Evolutionary conservation across 805 yeast species (phyloP).

Genomic region (Yamadazyma nakazawae): DNA sequence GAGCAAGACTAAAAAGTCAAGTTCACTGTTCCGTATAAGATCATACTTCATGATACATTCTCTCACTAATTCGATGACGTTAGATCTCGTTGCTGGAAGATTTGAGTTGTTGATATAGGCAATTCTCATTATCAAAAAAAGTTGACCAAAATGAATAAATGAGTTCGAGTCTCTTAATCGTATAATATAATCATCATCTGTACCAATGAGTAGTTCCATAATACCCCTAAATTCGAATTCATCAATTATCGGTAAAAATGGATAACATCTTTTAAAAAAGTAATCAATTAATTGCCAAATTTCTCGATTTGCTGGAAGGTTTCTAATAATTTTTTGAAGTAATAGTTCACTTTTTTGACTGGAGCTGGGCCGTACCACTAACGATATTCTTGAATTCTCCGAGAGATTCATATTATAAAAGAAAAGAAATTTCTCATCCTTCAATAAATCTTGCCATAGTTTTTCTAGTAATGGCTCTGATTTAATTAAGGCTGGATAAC

Average conservation of each 20-base stretch:
- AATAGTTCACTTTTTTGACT: not conserved
- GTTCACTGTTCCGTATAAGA: slow-evolving; percentile 35
- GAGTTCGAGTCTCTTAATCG: slow-evolving; percentile 22
- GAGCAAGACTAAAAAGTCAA: slow-evolving; percentile 51
- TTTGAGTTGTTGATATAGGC: slow-evolving; percentile 10
- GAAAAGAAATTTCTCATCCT: not conserved
- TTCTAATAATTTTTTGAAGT: slow-evolving; percentile 3
- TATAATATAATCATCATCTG: slow-evolving; percentile 21
- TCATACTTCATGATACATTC: slow-evolving; percentile 34
- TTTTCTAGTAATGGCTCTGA: not conserved
- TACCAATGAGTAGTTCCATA: slow-evolving; percentile 43
- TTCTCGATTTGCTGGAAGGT: slow-evolving; percentile 2
- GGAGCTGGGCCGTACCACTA: not conserved
- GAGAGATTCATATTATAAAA: not conserved
- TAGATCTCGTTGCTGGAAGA: slow-evolving; percentile 14
- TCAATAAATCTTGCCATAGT: not conserved
- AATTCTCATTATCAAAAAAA: slow-evolving; percentile 27
- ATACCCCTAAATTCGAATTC: slow-evolving; percentile 47
- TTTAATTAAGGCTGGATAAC: slow-evolving; percentile 1
- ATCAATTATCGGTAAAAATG: slow-evolving; percentile 63
- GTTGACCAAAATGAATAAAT: slow-evolving; percentile 29
- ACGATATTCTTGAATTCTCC: not conserved
- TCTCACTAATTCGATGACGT: slow-evolving; percentile 27
- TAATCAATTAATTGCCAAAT: slow-evolving; percentile 55
- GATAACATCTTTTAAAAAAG: slow-evolving; percentile 56